Base-by-base conservation (phyloP, 345 rosid species). In the Hypericum perforatum region DNA sequence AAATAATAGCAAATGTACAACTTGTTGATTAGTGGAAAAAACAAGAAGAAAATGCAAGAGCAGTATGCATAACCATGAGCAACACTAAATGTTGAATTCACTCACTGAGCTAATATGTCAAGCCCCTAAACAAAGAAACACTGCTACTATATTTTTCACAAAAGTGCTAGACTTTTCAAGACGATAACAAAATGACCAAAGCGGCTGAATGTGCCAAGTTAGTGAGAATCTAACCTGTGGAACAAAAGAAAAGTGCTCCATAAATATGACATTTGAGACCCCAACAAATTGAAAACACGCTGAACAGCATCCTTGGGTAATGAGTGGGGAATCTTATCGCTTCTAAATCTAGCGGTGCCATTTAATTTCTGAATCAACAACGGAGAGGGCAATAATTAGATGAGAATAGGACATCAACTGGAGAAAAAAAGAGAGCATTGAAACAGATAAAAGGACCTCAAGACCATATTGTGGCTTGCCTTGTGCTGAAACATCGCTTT, bases 191-290 rank as follows among this genome's bases (percentile, higher is more conserved):
- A 22, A 22, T 22, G 32, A 22, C 4, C 32, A 22, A 22, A 22
- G 32, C 32, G 4, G 32, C 32, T 22, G 32, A 22, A 4, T 22
- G 32, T 22, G 32, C 32, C 32, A 22, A 22, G 32, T 22, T 22
- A 22, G 32, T 22, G 2, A 4, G 54, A 13, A 29, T 22, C 39
- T 62, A 77, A 92, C 98, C 98, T 76, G 85, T 92, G 98, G 67
- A 88, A 83, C 70, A 63, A 78, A 41, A 92, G 77, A 74, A 92
- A 85, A 43, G 63, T 65, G 70, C 62, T 80, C 97, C 97, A 92
- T 50, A 92, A 76, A 71, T 70, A 73, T 45, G 73, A 77, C 11
- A 78, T 56, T 61, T 92, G 98, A 57, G 71, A 64, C 16, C 98
- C 86, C 39, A 78, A 64, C 61, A 73, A 70, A 61, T 82, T 59